A percentile compares a stretch with the other conserved stretches of the same genome.
Evolutionary conservation across 768 basidiomycete genomes (phyloP).

Genomic region (Russula vinacea): DNA sequence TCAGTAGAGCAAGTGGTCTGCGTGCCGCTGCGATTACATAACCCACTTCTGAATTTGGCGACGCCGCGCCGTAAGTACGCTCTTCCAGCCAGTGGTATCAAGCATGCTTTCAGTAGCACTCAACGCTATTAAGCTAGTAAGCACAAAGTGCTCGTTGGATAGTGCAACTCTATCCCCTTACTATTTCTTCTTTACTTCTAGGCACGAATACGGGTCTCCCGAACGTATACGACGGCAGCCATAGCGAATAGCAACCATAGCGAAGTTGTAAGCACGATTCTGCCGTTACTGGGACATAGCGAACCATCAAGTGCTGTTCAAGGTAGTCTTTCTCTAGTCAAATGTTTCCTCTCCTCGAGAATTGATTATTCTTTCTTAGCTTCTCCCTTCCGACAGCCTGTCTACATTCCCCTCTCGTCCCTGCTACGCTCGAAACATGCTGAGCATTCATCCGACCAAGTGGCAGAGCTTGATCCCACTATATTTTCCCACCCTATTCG

Average conservation of each 20-base stretch:
- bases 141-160: not conserved
- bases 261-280: not conserved
- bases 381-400: constrained; percentile 43
- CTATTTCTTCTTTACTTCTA: not conserved
- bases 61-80: not conserved
- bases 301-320: not conserved
- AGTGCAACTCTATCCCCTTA: not conserved
- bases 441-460: constrained; percentile 41
- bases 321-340: not conserved
- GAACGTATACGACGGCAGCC: constrained; percentile 29
- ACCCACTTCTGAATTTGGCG: not conserved
- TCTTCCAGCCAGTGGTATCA: not conserved
- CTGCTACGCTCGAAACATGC: constrained; percentile 48
- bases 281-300: not conserved
- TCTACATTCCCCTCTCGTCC: constrained; percentile 60
- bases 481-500: constrained; percentile 89
- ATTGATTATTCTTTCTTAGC: constrained; percentile 34
- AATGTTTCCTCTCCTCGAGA: not conserved
- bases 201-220: constrained; percentile 15
- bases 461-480: constrained; percentile 68
- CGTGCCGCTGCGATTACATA: constrained; percentile 5
- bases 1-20: not conserved
- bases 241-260: constrained; percentile 7
- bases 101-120: constrained; percentile 19
- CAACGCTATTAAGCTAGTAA: constrained; percentile 7